These are phyloP conservation scores for Lumnitzera racemosa DNA, from an alignment of 345 rosid species.

Conservation along the genomic window DNA sequence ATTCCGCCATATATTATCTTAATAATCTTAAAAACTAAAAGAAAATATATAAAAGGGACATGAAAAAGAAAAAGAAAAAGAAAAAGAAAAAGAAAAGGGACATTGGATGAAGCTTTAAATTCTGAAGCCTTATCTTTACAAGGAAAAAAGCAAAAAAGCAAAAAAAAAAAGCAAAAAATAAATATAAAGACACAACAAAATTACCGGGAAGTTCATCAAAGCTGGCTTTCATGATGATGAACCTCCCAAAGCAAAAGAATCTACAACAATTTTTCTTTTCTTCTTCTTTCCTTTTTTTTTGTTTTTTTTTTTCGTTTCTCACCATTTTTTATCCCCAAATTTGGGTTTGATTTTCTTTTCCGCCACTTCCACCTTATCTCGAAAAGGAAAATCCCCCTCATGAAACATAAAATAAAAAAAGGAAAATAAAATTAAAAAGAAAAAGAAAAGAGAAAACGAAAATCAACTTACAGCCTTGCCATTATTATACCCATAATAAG, in stretches of 20 bases:
- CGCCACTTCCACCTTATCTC: too few species aligned
- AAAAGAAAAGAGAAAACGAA: background rate
- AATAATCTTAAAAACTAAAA: too few species aligned
- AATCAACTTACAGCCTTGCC: constrained; percentile 18
- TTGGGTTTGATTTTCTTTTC: background rate
- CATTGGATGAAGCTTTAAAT: background rate
- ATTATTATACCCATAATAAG: constrained; percentile 26
- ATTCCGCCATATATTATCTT: too few species aligned
- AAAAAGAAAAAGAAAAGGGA: too few species aligned
- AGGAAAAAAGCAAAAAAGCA: background rate
- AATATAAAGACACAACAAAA: background rate
- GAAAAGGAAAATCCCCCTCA: background rate
- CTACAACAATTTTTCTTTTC: background rate
- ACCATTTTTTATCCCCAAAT: background rate
- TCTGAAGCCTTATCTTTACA: constrained; percentile 4
- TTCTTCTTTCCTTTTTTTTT: background rate
- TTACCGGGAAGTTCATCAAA: background rate
- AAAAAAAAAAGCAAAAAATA: background rate
- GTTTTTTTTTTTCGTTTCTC: background rate
- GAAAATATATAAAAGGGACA: too few species aligned
- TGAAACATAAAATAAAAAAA: background rate
- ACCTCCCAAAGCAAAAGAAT: constrained; percentile 8
- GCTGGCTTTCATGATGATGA: background rate
- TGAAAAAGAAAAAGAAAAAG: too few species aligned
- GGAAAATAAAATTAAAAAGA: background rate